A percentile compares a stretch with the other conserved stretches of the same genome.
phyloP scores from a whole-genome alignment of 768 basidiomycete species.

The Collybia sordida region DNA sequence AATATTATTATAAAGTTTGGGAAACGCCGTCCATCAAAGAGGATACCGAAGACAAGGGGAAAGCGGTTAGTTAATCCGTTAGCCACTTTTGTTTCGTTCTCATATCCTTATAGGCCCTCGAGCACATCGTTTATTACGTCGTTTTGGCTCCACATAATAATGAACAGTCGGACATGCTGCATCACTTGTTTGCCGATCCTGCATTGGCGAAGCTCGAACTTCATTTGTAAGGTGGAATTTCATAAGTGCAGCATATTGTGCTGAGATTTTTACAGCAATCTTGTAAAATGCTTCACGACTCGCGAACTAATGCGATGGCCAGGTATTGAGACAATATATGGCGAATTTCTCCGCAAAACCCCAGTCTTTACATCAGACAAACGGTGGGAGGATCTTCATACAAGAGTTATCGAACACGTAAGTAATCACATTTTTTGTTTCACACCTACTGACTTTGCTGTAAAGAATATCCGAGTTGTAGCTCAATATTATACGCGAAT shows the following conservation, averaged over 20 bases:
- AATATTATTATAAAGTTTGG: constrained; percentile 96
- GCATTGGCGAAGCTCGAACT: constrained; percentile 78
- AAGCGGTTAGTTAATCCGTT: constrained; percentile 46
- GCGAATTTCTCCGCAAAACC: constrained; percentile 76
- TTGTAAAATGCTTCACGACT: constrained; percentile 92
- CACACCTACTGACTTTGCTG: neutral
- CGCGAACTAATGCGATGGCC: constrained; percentile 97
- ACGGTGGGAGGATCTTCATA: constrained; percentile 94
- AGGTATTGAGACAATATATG: constrained; percentile 86
- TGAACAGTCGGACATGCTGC: constrained; percentile 96
- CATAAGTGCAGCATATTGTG: neutral
- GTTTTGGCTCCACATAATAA: constrained; percentile 94
- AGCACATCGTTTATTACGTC: constrained; percentile 93
- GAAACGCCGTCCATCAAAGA: constrained; percentile 93
- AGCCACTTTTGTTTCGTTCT: constrained; percentile 3
- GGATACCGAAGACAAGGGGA: constrained; percentile 70
- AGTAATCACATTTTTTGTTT: constrained; percentile 24
- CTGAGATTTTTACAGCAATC: constrained; percentile 57
- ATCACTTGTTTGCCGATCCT: constrained; percentile 80
- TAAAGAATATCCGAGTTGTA: constrained; percentile 92
- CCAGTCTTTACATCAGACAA: constrained; percentile 77
- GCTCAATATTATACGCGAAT: constrained; percentile 95
- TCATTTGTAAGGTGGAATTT: constrained; percentile 64
- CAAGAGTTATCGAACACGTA: constrained; percentile 95
- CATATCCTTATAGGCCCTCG: constrained; percentile 63